These are phyloP conservation scores for Centrapalus pauciflorus DNA, from an alignment of 129 eudicot species.

Conservation along the genomic window DNA sequence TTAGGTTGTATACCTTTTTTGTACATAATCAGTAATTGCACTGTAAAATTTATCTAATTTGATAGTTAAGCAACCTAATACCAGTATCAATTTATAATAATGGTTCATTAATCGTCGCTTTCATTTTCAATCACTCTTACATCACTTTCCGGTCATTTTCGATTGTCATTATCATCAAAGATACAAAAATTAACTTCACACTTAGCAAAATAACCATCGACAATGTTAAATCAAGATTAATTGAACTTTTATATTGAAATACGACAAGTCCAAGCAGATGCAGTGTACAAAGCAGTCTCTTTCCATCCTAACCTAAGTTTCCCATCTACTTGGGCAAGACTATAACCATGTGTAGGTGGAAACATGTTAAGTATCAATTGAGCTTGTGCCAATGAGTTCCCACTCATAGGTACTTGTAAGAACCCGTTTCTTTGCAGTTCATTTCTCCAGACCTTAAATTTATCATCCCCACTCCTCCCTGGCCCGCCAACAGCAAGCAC, in stretches of 20 bases:
- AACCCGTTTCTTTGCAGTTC: constrained; percentile 57
- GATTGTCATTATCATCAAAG: too few species aligned
- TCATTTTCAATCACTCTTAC: too few species aligned
- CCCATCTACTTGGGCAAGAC: constrained; percentile 58
- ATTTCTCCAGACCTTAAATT: constrained; percentile 60
- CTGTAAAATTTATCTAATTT: too few species aligned
- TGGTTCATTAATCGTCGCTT: too few species aligned
- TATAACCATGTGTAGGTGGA: constrained; percentile 59
- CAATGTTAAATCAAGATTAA: constrained; percentile 7
- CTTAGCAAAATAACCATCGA: background rate
- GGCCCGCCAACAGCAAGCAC: constrained; percentile 81
- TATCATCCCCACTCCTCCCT: constrained; percentile 76
- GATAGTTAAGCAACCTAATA: too few species aligned
- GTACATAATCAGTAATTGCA: too few species aligned
- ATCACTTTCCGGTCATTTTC: too few species aligned
- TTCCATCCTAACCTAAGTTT: constrained; percentile 74
- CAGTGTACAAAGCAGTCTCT: constrained; percentile 76
- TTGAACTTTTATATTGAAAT: constrained; percentile 31
- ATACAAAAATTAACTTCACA: background rate
- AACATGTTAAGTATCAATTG: constrained; percentile 71
- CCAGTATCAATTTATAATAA: too few species aligned
- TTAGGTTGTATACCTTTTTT: too few species aligned
- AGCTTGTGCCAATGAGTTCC: constrained; percentile 74
- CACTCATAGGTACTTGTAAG: constrained; percentile 67
- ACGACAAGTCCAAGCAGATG: constrained; percentile 80